A percentile compares a stretch with the other conserved stretches of the same genome.
phyloP scores from a whole-genome alignment of 108 stramenopile genomes.

The Schizochytrium sp. region DNA sequence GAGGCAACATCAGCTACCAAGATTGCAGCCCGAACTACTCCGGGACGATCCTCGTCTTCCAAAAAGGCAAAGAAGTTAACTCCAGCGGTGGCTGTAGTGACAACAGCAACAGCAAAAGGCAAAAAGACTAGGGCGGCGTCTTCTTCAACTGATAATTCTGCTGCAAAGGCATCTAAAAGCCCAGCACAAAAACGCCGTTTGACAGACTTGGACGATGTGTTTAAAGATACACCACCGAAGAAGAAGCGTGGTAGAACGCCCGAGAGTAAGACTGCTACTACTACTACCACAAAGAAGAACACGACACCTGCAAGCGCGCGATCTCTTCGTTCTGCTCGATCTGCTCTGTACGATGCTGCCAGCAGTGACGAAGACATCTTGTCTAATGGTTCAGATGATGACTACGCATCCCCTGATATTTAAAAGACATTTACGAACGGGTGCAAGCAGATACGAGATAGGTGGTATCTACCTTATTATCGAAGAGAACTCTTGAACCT shows the following conservation, averaged over 20 bases:
- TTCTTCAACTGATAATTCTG: neutral
- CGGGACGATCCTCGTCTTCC: neutral
- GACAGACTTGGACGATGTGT: neutral
- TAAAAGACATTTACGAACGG: neutral
- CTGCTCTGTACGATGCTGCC: neutral
- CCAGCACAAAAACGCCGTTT: neutral
- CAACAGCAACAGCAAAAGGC: neutral
- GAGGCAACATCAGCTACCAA: neutral
- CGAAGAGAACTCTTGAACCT: neutral
- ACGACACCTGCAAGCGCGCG: conserved; percentile 1
- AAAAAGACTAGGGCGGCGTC: neutral
- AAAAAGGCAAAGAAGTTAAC: neutral
- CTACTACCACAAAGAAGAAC: neutral
- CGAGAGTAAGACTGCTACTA: neutral
- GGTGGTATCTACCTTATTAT: neutral
- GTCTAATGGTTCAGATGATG: neutral
- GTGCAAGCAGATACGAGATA: neutral
- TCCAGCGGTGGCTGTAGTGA: too few species aligned
- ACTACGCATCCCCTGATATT: conserved; percentile 14
- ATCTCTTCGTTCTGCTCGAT: neutral
- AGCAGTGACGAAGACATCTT: conserved; percentile 3
- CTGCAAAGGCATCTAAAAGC: neutral
- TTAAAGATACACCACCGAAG: neutral
- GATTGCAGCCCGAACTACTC: neutral
- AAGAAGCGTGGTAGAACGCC: neutral